Evolutionary conservation across 139 green algal species (phyloP), one percentile per base, ranked within the genome.

Genomic region (Trebouxia sp.): DNA sequence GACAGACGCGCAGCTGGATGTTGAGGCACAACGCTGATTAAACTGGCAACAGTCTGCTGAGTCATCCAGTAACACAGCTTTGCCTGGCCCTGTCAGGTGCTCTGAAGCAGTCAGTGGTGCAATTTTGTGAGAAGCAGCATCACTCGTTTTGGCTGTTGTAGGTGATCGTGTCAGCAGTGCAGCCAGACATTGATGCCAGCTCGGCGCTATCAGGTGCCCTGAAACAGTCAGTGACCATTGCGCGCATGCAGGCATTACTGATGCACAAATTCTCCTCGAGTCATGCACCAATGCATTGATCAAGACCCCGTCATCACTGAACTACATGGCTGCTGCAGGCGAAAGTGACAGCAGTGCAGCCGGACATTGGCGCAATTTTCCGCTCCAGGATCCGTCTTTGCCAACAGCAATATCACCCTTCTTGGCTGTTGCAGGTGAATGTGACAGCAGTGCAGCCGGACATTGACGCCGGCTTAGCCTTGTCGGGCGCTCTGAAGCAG

Each of bases 21-120:
- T n/a, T n/a, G n/a, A n/a, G n/a, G n/a, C n/a, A n/a, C 35, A 14
- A 15, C 28, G 62, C 62, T 45, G 62, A 35, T 72, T 32, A 72
- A 72, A 30, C 32, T 72, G 62, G 43, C 62, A 30, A 12, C n/a
- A 35, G 30, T 72, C 14, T 35, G n/a, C n/a, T n/a, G n/a, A 72
- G 62, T 35, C 62, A 45, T 14, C 42, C 20, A 15, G 42, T 11
- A 35, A 72, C 28, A 35, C 62, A 4, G 62, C n/a, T n/a, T n/a
- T n/a, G 62, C 35, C n/a, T 72, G 62, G 26, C 35, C 11, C 37
- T 72, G 62, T 72, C 62, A 12, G 43, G 28, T n/a, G 12, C 62
- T 1, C 62, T 72, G 62, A 72, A 43, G 62, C 62, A 45, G 32
- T 72, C 62, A 72, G 62, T 72, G 15, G n/a, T n/a, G n/a, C n/a